phyloP scores from a whole-genome alignment of 257 asterid genomes.

The Thymus quinquecostatus region DNA sequence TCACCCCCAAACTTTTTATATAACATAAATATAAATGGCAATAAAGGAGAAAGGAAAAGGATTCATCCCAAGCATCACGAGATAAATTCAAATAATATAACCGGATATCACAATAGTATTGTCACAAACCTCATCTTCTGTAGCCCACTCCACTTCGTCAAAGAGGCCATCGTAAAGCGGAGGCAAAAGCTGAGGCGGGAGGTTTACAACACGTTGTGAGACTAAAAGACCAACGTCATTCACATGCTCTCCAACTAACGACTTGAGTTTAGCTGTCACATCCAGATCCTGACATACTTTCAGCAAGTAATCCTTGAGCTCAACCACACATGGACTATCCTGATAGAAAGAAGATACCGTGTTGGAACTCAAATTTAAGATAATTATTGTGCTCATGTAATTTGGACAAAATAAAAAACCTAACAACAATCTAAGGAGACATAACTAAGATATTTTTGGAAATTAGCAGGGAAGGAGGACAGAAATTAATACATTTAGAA shows the following conservation, averaged over 20 bases:
- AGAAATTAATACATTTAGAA: too few relatives aligned
- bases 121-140: conserved; percentile 83
- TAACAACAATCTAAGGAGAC: not conserved
- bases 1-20: not conserved
- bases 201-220: conserved; percentile 83
- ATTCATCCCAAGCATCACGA: not conserved
- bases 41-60: not conserved
- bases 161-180: conserved; percentile 85
- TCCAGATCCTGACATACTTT: conserved; percentile 3
- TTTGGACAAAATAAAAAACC: conserved; percentile 18
- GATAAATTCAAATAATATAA: not conserved
- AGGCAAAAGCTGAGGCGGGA: conserved; percentile 93
- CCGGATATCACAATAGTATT: not conserved
- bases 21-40: too few relatives aligned
- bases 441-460: too few relatives aligned
- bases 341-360: conserved; percentile 32
- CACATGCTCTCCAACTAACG: conserved; percentile 50
- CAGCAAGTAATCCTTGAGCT: conserved; percentile 64
- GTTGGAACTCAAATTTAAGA: conserved; percentile 4
- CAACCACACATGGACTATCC: conserved; percentile 53
- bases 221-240: conserved; percentile 70
- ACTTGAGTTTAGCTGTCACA: conserved; percentile 40
- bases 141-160: conserved; percentile 91
- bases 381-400: conserved; percentile 13
- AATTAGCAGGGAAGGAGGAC: too few relatives aligned